Conservation (phyloP, 345 rosid species). For the Aquilaria malaccensis region DNA sequence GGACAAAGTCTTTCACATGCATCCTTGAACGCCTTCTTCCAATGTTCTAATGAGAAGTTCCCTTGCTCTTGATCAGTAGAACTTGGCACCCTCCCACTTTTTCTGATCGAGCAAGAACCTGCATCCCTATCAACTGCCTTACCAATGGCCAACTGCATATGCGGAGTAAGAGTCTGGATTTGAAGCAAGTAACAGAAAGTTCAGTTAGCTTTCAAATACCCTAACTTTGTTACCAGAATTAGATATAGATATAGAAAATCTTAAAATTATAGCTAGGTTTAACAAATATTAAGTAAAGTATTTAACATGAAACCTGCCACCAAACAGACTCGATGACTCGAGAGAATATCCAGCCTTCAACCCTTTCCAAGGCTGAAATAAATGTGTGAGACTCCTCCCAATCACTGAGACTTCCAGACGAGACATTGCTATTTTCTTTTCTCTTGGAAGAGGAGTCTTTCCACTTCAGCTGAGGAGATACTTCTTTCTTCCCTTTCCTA, state of each 20-base stretch:
- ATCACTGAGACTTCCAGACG: conserved; percentile 25
- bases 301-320: conserved; percentile 73
- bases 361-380: conserved; percentile 60
- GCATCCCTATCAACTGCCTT: conserved; percentile 25
- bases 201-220: conserved; percentile 3
- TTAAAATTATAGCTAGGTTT: not conserved
- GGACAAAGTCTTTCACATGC: conserved; percentile 96
- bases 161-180: conserved; percentile 85
- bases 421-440: conserved; percentile 29
- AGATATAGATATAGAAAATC: not conserved
- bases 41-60: conserved; percentile 63
- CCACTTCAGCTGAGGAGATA: conserved; percentile 51
- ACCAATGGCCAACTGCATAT: conserved; percentile 63
- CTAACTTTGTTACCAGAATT: not conserved
- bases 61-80: conserved; percentile 49
- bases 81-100: conserved; percentile 30
- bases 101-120: conserved; percentile 42
- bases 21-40: conserved; percentile 90
- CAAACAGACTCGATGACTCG: conserved; percentile 81
- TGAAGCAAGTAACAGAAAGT: conserved; percentile 19
- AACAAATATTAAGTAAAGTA: not conserved
- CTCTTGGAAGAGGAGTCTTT: conserved; percentile 36
- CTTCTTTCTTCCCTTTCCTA: conserved; percentile 30
- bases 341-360: conserved; percentile 94
- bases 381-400: conserved; percentile 61